These are phyloP conservation scores for Neoascochyta sp. DNA, from an alignment of 2,329 filamentous ascomycete genomes.

Conservation along the genomic window DNA sequence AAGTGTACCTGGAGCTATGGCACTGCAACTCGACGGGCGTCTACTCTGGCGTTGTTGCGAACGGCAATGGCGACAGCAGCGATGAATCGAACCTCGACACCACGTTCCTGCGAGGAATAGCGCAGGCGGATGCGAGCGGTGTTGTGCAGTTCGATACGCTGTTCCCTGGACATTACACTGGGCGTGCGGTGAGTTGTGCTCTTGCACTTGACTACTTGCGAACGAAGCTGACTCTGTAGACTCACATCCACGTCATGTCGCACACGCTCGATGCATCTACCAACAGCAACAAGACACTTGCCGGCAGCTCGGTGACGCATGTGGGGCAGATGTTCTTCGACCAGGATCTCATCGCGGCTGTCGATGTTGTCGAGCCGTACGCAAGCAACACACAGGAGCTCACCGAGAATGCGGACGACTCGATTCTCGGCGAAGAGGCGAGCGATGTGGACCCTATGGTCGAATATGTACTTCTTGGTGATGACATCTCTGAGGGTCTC, in stretches of 20 bases:
- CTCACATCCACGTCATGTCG: conserved; percentile 43
- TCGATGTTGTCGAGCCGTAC: conserved; percentile 48
- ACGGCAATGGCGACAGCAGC: conserved; percentile 42
- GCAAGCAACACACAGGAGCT: conserved; percentile 41
- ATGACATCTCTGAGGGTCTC: conserved; percentile 38
- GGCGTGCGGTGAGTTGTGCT: too few relatives aligned
- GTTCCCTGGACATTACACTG: conserved; percentile 43
- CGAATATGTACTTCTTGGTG: conserved; percentile 56
- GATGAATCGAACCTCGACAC: conserved; percentile 33
- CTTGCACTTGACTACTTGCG: too few relatives aligned
- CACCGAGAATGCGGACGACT: conserved; percentile 53
- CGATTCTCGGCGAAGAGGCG: conserved; percentile 47
- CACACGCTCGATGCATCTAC: conserved; percentile 34
- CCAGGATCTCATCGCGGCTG: conserved; percentile 52
- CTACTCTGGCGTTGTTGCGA: conserved; percentile 37
- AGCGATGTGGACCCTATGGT: conserved; percentile 54
- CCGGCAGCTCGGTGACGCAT: conserved; percentile 51
- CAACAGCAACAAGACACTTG: conserved; percentile 49
- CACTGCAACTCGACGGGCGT: conserved; percentile 40
- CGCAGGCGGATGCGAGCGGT: conserved; percentile 46
- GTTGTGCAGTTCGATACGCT: conserved; percentile 49
- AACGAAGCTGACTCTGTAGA: too few relatives aligned
- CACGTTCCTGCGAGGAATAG: conserved; percentile 49
- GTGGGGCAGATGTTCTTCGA: conserved; percentile 65
- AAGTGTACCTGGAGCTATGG: conserved; percentile 55